These are phyloP conservation scores for Apiospora hydei DNA, from an alignment of 2,329 filamentous ascomycete species.

Conservation along the genomic window DNA sequence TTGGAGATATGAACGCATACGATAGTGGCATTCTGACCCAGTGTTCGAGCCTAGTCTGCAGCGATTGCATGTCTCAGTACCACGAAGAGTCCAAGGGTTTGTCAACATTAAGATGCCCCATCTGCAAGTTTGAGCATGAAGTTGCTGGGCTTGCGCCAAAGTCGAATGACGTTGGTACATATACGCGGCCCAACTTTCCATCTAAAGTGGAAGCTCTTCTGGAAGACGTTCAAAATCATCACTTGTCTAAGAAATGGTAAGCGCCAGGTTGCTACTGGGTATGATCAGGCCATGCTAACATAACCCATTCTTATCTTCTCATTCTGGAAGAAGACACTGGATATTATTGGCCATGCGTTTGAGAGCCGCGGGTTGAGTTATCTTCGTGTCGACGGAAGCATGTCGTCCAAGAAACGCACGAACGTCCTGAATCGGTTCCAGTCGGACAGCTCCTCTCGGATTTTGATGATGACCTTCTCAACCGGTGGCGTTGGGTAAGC, in stretches of 20 bases:
- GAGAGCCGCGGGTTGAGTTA: background rate
- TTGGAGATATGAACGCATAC: background rate
- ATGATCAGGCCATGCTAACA: background rate
- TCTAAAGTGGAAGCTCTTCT: background rate
- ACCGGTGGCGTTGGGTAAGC: background rate
- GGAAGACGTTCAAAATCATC: background rate
- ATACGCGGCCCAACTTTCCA: background rate
- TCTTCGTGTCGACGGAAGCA: conserved; percentile 13
- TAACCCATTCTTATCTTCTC: conserved; percentile 5
- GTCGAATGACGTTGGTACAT: background rate
- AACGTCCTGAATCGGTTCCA: background rate
- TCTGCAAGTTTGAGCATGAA: background rate
- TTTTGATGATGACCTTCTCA: conserved; percentile 10
- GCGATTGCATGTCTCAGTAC: background rate
- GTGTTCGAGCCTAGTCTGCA: background rate
- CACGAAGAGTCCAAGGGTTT: background rate
- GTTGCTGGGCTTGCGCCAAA: background rate
- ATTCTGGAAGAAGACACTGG: conserved; percentile 19
- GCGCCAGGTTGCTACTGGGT: background rate
- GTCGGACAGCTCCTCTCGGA: background rate
- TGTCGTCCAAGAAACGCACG: background rate
- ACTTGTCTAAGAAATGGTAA: background rate
- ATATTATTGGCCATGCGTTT: background rate
- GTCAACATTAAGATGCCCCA: background rate
- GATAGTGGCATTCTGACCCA: background rate